phyloP scores from a whole-genome alignment of 1,284 basidiomycete genomes.

The Acaromyces ingoldii region DNA sequence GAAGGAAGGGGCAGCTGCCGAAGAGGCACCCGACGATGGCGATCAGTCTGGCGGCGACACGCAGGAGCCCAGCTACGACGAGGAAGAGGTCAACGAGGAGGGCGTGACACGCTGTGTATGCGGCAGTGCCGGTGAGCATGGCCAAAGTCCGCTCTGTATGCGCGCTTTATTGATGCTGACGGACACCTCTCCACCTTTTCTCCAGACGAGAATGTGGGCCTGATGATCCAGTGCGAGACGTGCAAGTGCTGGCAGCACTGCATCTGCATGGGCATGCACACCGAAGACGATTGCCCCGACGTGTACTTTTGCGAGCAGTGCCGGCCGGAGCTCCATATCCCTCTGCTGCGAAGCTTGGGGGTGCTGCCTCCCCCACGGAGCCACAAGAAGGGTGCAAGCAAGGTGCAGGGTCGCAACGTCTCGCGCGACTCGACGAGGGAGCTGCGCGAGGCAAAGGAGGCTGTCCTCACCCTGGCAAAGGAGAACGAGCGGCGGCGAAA shows the following conservation, averaged over 20 bases:
- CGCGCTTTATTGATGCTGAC: not conserved
- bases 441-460: conserved; percentile 47
- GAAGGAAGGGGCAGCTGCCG: conserved; percentile 3
- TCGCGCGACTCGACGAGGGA: conserved; percentile 23
- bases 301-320: conserved; percentile 87
- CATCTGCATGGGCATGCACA: conserved; percentile 86
- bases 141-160: not conserved
- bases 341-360: conserved; percentile 44
- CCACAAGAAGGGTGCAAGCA: conserved; percentile 32
- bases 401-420: conserved; percentile 21
- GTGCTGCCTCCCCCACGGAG: conserved; percentile 26
- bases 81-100: conserved; percentile 55
- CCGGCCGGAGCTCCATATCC: conserved; percentile 72
- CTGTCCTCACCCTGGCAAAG: conserved; percentile 36
- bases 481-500: conserved; percentile 38
- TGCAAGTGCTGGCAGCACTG: conserved; percentile 99
- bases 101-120: conserved; percentile 91
- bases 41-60: conserved; percentile 13
- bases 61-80: conserved; percentile 16
- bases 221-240: conserved; percentile 95
- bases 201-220: conserved; percentile 60
- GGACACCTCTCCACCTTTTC: conserved; percentile 18
- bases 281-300: conserved; percentile 63
- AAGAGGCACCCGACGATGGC: conserved; percentile 11
- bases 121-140: conserved; percentile 70